Evolutionary conservation across 2,329 filamentous ascomycete species (phyloP).

Genomic region (Exophiala sp.): DNA sequence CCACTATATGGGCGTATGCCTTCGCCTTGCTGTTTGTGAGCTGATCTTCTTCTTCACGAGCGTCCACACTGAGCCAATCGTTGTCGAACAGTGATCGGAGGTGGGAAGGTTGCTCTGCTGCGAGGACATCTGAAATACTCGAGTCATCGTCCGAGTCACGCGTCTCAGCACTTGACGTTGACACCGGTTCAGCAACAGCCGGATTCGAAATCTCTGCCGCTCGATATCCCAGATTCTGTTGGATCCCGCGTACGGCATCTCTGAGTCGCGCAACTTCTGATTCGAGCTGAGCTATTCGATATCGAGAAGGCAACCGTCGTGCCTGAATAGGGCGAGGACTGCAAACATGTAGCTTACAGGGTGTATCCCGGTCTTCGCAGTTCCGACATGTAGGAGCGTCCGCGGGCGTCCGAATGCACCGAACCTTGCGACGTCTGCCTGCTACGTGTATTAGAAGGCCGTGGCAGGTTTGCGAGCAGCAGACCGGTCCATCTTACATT

Average conservation of each 20-base stretch:
- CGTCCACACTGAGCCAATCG: constrained; percentile 14
- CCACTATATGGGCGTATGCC: constrained; percentile 8
- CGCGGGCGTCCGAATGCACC: constrained; percentile 15
- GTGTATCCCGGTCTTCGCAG: constrained; percentile 16
- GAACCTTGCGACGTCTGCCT: constrained; percentile 21
- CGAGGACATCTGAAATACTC: constrained; percentile 10
- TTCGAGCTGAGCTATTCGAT: constrained; percentile 16
- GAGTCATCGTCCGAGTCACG: constrained; percentile 14
- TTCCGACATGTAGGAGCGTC: constrained; percentile 16
- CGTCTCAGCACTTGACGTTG: not conserved
- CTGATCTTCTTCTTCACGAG: not conserved
- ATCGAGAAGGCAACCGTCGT: constrained; percentile 8
- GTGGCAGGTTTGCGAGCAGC: not conserved
- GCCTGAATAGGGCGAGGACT: constrained; percentile 3
- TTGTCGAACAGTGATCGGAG: constrained; percentile 18
- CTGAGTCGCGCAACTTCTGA: constrained; percentile 10
- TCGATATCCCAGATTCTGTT: constrained; percentile 10
- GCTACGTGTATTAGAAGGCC: constrained; percentile 2
- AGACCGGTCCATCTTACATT: constrained; percentile 9
- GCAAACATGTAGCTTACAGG: constrained; percentile 14
- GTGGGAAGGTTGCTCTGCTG: constrained; percentile 12
- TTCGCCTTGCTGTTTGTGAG: constrained; percentile 4
- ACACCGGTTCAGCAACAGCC: not conserved
- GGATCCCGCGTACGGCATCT: constrained; percentile 12
- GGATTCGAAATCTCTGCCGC: not conserved